A percentile compares a stretch with the other conserved stretches of the same genome.
These are phyloP conservation scores for Entomophthora muscae DNA, from an alignment of 371 early-diverging fungal species.

Conservation along the genomic window DNA sequence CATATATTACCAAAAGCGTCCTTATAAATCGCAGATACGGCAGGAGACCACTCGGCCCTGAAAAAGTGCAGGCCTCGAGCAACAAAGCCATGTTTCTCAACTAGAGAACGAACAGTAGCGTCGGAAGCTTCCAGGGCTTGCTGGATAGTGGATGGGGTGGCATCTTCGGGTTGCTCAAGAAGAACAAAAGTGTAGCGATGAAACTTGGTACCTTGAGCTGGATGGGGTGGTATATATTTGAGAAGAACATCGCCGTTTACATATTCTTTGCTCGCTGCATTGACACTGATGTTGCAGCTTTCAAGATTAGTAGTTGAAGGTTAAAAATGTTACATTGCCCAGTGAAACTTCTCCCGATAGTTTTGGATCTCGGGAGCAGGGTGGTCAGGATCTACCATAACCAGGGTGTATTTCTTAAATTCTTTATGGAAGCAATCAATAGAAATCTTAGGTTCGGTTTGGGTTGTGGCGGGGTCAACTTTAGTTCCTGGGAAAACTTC, in stretches of 20 bases:
- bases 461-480: constrained; percentile 19
- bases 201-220: constrained; percentile 54
- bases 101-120: not conserved
- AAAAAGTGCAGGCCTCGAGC: not conserved
- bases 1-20: not conserved
- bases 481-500: constrained; percentile 22
- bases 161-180: constrained; percentile 45
- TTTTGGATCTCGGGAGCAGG: constrained; percentile 34
- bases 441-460: constrained; percentile 32
- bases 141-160: not conserved
- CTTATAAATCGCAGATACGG: not conserved
- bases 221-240: constrained; percentile 63
- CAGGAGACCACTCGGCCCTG: not conserved
- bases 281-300: not conserved
- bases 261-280: not conserved
- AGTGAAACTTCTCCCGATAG: constrained; percentile 47
- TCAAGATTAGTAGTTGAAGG: not conserved
- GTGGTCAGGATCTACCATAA: constrained; percentile 54
- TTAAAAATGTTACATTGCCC: constrained; percentile 27
- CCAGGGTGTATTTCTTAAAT: constrained; percentile 42
- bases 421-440: constrained; percentile 48
- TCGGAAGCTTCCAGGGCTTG: not conserved
- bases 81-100: not conserved
- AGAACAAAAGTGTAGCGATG: constrained; percentile 58
- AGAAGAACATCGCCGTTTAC: constrained; percentile 32